These are phyloP conservation scores for Coemansia sp. DNA, from an alignment of 192 early-diverging fungal genomes.

Conservation along the genomic window DNA sequence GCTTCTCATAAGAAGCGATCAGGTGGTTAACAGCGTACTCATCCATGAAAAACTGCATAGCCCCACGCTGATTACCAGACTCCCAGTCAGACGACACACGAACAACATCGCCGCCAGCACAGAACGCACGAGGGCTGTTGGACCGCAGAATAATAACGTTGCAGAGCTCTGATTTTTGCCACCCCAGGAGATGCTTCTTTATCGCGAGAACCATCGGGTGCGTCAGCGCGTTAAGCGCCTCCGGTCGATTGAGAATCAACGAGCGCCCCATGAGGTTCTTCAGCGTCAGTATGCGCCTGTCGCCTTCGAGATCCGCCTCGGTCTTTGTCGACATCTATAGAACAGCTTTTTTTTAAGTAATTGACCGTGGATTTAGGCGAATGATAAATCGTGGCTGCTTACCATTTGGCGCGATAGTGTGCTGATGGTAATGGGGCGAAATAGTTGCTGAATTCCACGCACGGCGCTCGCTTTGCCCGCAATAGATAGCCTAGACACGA, in stretches of 20 bases:
- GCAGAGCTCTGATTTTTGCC: slow-evolving; percentile 82
- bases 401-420: not conserved
- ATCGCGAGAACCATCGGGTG: slow-evolving; percentile 82
- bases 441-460: not conserved
- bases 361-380: not conserved
- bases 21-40: slow-evolving; percentile 93
- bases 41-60: slow-evolving; percentile 81
- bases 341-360: not conserved
- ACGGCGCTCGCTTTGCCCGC: not conserved
- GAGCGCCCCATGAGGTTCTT: slow-evolving; percentile 55
- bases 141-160: slow-evolving; percentile 85
- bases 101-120: slow-evolving; percentile 85
- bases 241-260: slow-evolving; percentile 76
- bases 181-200: slow-evolving; percentile 77
- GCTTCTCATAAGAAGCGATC: slow-evolving; percentile 84
- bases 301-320: slow-evolving; percentile 18
- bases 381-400: not conserved
- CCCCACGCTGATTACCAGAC: slow-evolving; percentile 32
- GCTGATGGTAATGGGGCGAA: not conserved
- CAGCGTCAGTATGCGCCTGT: slow-evolving; percentile 35
- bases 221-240: slow-evolving; percentile 82
- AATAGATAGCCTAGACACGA: not conserved
- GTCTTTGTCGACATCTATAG: slow-evolving; percentile 23
- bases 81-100: slow-evolving; percentile 53
- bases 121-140: slow-evolving; percentile 76